phyloP scores from a whole-genome alignment of 2,329 filamentous ascomycete species.

The Aspergillus brunneoviolaceus region DNA sequence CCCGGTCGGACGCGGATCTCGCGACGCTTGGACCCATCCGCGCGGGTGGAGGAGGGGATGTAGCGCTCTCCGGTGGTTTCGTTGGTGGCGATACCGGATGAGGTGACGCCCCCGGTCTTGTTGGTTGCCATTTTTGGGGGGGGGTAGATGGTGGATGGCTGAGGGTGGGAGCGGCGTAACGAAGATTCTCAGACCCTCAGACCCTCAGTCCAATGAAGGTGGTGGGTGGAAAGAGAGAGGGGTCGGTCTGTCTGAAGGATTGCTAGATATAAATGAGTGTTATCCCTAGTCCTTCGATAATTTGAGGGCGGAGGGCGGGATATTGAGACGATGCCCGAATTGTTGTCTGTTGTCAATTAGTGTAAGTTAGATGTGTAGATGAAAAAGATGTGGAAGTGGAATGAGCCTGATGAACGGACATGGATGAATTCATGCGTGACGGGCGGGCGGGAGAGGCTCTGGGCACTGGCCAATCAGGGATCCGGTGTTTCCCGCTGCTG shows the following conservation, averaged over 20 bases:
- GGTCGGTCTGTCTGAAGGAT: too few species aligned
- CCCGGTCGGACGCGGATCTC: slow-evolving; percentile 93
- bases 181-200: background rate
- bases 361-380: too few species aligned
- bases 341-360: too few species aligned
- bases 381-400: too few species aligned
- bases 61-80: slow-evolving; percentile 74
- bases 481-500: slow-evolving; percentile 41
- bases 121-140: slow-evolving; percentile 51
- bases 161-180: background rate
- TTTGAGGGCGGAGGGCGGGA: too few species aligned
- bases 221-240: too few species aligned
- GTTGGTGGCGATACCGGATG: slow-evolving; percentile 74
- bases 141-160: background rate
- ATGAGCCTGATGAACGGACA: too few species aligned
- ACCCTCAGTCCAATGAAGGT: too few species aligned
- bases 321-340: too few species aligned
- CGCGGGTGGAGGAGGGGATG: slow-evolving; percentile 81
- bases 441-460: slow-evolving; percentile 20
- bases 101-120: slow-evolving; percentile 36
- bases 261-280: too few species aligned
- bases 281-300: too few species aligned
- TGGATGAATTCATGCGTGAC: slow-evolving; percentile 19
- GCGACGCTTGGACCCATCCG: slow-evolving; percentile 88
- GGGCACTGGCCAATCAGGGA: slow-evolving; percentile 36